phyloP scores from a whole-genome alignment of 805 yeast genomes.

The Sugiyamaella mastotermitis region DNA sequence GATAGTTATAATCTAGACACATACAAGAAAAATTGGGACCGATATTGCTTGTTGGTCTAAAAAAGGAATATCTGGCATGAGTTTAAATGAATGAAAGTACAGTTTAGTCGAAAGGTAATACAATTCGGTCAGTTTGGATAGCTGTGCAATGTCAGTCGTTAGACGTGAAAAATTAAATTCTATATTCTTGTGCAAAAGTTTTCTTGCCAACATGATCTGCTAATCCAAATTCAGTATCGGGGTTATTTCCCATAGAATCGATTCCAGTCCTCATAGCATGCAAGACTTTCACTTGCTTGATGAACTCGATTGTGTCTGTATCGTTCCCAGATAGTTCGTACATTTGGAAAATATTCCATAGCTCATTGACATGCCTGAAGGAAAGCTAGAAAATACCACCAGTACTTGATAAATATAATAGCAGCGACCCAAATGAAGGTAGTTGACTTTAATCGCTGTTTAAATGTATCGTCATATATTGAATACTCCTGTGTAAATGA shows the following conservation, averaged over 20 bases:
- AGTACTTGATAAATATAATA: slow-evolving; percentile 7
- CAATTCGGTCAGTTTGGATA: slow-evolving; percentile 11
- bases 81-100: slow-evolving; percentile 13
- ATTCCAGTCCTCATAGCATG: slow-evolving; percentile 4
- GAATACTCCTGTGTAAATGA: slow-evolving; percentile 10
- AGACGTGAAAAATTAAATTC: slow-evolving; percentile 8
- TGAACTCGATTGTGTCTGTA: slow-evolving; percentile 2
- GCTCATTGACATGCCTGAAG: slow-evolving; percentile 1
- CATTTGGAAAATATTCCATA: slow-evolving; percentile 6
- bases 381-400: slow-evolving; percentile 6
- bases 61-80: slow-evolving; percentile 10
- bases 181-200: slow-evolving; percentile 8
- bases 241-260: slow-evolving; percentile 10
- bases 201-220: slow-evolving; percentile 9
- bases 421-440: slow-evolving; percentile 9
- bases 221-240: slow-evolving; percentile 13
- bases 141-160: slow-evolving; percentile 6
- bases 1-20: slow-evolving; percentile 8
- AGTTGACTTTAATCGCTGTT: slow-evolving; percentile 2
- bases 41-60: slow-evolving; percentile 10
- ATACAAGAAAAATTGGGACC: slow-evolving; percentile 10
- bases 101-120: slow-evolving; percentile 10
- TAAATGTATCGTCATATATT: slow-evolving; percentile 1
- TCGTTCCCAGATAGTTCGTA: slow-evolving; percentile 1
- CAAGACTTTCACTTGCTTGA: slow-evolving; percentile 8